Evolutionary conservation across 768 basidiomycete genomes (phyloP), one percentile per base, ranked within the genome.

Genomic region (Phaffia tasmanica): DNA sequence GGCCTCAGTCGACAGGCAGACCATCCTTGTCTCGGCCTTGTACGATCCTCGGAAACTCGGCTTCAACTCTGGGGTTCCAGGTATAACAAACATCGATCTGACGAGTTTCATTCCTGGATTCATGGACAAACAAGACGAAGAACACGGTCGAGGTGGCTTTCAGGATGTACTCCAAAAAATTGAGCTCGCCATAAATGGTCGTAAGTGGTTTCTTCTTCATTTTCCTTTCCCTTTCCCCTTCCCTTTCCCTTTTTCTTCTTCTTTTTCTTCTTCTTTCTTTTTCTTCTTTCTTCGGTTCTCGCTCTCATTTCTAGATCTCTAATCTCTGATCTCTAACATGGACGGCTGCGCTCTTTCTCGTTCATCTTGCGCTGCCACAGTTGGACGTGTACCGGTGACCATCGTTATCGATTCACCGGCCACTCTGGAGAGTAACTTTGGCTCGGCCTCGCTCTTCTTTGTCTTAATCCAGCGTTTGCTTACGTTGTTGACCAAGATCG

Each of bases 371-470:
- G 35, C 32, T 60, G 19, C 50, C n/a, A 53, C n/a, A 63, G 62
- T 63, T 8, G 50, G 50, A 21, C 23, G 30, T 6, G 15, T 19
- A 60, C 79, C 84, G n/a, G 66, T 87, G 32, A 81, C 80, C 69
- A 81, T 88, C 27, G 74, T 86, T 61, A 79, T 91, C 47, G 89
- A 91, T 74, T 87, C 87, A 23, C 75, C 84, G 21, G 85, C 88
- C 70, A 85, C 83, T 4, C 75, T 90, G 27, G 73, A 80, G 5
- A 78, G 81, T 14, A 86, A 89, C 72, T 72, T 82, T 27, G 80
- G 79, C 15, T 84, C 86, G 16, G 65, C 79, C 27, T 75, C 85
- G 6, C 78, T 53, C 19, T 55, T 67, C 42, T 47, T 47, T 27
- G 15, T 67, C 65, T 46, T 67, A 11, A 48, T 67, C 29, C 18